A percentile compares a stretch with the other conserved stretches of the same genome.
Evolutionary conservation across 108 stramenopile genomes (phyloP).

Genomic region (Cyclotella baltica): DNA sequence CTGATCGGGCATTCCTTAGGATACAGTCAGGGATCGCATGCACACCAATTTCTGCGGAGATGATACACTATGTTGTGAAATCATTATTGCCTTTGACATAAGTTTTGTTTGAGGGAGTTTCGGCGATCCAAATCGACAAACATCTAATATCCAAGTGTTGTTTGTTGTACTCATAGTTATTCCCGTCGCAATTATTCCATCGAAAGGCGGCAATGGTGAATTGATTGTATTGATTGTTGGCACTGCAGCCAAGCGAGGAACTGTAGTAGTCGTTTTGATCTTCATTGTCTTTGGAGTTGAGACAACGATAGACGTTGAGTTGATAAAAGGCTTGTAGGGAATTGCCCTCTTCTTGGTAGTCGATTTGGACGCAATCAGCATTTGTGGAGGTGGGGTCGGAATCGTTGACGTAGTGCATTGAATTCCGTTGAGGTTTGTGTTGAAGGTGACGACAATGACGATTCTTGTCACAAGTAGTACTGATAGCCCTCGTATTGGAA

Average conservation of each 20-base stretch:
- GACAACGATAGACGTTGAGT: too few relatives aligned
- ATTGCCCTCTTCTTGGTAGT: neutral
- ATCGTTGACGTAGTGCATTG: neutral
- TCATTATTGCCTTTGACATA: slow-evolving; percentile 13
- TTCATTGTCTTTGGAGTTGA: too few relatives aligned
- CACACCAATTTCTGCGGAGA: slow-evolving; percentile 21
- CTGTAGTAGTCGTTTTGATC: neutral
- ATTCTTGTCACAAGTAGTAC: slow-evolving; percentile 1
- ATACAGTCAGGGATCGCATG: slow-evolving; percentile 58
- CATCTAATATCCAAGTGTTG: neutral
- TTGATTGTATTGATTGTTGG: neutral
- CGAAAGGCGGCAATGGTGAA: neutral
- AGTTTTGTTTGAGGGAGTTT: too few relatives aligned
- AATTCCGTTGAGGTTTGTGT: neutral
- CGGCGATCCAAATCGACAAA: neutral
- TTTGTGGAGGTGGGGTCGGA: neutral
- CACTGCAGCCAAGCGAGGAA: neutral
- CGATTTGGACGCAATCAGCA: neutral
- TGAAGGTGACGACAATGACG: too few relatives aligned
- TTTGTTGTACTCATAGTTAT: slow-evolving; percentile 1
- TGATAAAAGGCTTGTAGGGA: too few relatives aligned
- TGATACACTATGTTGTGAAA: slow-evolving; percentile 25
- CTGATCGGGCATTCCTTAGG: slow-evolving; percentile 64
- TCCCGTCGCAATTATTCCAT: neutral
- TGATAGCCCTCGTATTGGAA: slow-evolving; percentile 2